These are phyloP conservation scores for Galium porrigens DNA, from an alignment of 305 asterid species.

Conservation along the genomic window DNA sequence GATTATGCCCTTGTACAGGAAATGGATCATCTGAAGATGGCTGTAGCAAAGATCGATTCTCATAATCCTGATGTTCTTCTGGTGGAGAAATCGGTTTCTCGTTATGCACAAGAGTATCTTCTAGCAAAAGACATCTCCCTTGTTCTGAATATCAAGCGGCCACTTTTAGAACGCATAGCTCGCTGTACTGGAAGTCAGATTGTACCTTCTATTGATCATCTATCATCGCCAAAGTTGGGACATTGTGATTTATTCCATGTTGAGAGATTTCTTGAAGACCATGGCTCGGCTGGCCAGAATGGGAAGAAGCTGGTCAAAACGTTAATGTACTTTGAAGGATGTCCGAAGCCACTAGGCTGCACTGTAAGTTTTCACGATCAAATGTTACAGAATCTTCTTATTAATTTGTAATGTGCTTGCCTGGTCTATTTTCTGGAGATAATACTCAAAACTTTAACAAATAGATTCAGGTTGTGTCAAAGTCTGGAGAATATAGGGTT, in stretches of 20 bases:
- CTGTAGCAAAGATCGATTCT: constrained; percentile 81
- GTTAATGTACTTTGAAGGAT: constrained; percentile 89
- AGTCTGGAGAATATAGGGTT: background rate
- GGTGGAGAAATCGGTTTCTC: constrained; percentile 97
- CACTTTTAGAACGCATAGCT: constrained; percentile 85
- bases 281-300: constrained; percentile 51
- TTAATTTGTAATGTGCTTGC: background rate
- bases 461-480: background rate
- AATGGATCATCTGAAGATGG: constrained; percentile 99
- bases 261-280: constrained; percentile 59
- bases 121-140: constrained; percentile 84
- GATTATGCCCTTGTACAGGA: constrained; percentile 40
- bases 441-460: background rate
- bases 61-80: constrained; percentile 78
- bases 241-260: constrained; percentile 75
- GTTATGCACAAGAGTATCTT: constrained; percentile 91
- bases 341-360: constrained; percentile 94
- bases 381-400: constrained; percentile 5
- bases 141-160: constrained; percentile 71
- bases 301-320: constrained; percentile 72
- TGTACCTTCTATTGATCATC: constrained; percentile 76
- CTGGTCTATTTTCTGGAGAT: background rate
- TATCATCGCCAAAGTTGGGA: constrained; percentile 67
- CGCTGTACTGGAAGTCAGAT: constrained; percentile 90
- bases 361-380: constrained; percentile 47